A percentile compares a stretch with the other conserved stretches of the same genome.
phyloP scores from a whole-genome alignment of 2,329 filamentous ascomycete species.

The Passalora sequoiae region DNA sequence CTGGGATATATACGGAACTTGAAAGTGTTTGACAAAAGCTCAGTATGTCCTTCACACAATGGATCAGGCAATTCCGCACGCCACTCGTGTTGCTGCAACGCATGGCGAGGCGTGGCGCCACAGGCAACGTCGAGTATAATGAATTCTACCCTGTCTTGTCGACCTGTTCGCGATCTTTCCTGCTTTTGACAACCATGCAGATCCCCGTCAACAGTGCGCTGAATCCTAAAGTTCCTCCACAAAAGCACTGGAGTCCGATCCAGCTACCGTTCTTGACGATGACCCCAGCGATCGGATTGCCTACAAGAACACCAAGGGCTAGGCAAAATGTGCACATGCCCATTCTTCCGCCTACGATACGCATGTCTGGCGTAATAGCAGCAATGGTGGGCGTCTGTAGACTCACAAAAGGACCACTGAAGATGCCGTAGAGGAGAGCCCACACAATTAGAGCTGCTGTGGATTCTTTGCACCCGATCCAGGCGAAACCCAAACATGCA shows the following conservation, averaged over 20 bases:
- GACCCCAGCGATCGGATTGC: slow-evolving; percentile 22
- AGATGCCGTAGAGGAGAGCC: slow-evolving; percentile 42
- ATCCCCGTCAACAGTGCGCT: neutral
- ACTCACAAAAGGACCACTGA: slow-evolving; percentile 40
- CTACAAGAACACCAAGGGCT: slow-evolving; percentile 22
- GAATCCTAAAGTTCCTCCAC: slow-evolving; percentile 14
- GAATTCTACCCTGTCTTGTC: too few species aligned
- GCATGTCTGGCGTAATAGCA: slow-evolving; percentile 13
- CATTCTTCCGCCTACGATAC: slow-evolving; percentile 21
- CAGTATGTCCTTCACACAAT: too few species aligned
- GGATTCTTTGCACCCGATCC: slow-evolving; percentile 29
- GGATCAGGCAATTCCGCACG: too few species aligned
- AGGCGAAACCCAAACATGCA: slow-evolving; percentile 27
- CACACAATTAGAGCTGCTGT: slow-evolving; percentile 36
- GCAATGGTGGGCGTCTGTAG: slow-evolving; percentile 37
- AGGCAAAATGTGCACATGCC: slow-evolving; percentile 22
- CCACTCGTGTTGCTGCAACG: neutral
- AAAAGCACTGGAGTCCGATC: slow-evolving; percentile 23
- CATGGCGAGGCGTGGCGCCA: neutral
- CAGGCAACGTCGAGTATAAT: too few species aligned
- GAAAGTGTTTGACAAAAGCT: too few species aligned
- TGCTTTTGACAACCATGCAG: slow-evolving; percentile 5
- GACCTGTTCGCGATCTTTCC: neutral
- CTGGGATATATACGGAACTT: too few species aligned
- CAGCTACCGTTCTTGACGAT: slow-evolving; percentile 12